These are phyloP conservation scores for Monosporascus sp. DNA, from an alignment of 2,329 filamentous ascomycete species.

Conservation along the genomic window DNA sequence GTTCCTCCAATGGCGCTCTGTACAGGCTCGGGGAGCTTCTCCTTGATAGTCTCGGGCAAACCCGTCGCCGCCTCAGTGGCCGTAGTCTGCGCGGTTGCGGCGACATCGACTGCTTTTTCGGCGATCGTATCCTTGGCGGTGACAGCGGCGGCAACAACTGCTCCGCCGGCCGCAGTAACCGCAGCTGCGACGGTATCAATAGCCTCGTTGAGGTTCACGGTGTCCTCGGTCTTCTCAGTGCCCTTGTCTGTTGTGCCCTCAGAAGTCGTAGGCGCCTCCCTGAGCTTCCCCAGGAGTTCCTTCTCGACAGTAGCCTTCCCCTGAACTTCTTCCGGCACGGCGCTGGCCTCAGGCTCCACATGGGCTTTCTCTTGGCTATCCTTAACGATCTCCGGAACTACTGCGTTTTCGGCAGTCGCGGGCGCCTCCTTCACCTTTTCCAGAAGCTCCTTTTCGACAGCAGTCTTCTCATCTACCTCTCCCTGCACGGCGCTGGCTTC, in stretches of 20 bases:
- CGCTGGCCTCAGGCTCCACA: slow-evolving; percentile 62
- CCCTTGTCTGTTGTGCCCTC: slow-evolving; percentile 48
- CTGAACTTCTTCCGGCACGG: slow-evolving; percentile 56
- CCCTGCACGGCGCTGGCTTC: slow-evolving; percentile 62
- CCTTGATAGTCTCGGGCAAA: slow-evolving; percentile 50
- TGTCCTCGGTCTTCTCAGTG: slow-evolving; percentile 46
- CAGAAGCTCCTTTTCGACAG: slow-evolving; percentile 65
- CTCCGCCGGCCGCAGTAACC: slow-evolving; percentile 33
- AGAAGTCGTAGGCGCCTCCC: slow-evolving; percentile 52
- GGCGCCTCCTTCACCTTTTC: slow-evolving; percentile 58
- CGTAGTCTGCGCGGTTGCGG: slow-evolving; percentile 21
- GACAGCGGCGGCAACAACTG: slow-evolving; percentile 29
- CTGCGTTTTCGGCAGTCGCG: not conserved
- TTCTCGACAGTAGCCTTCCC: slow-evolving; percentile 68
- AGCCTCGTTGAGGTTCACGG: slow-evolving; percentile 35
- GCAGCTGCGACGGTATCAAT: slow-evolving; percentile 37
- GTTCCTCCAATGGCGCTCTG: slow-evolving; percentile 41
- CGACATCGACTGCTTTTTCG: slow-evolving; percentile 35
- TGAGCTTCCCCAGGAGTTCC: slow-evolving; percentile 63
- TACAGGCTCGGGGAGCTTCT: slow-evolving; percentile 42
- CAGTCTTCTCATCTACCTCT: slow-evolving; percentile 66
- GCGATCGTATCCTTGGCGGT: slow-evolving; percentile 34
- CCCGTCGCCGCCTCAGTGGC: slow-evolving; percentile 31
- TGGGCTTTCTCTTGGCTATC: slow-evolving; percentile 66
- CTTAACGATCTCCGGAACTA: slow-evolving; percentile 57